phyloP scores from a whole-genome alignment of 352 stramenopile species.

The Phytophthora capsici region DNA sequence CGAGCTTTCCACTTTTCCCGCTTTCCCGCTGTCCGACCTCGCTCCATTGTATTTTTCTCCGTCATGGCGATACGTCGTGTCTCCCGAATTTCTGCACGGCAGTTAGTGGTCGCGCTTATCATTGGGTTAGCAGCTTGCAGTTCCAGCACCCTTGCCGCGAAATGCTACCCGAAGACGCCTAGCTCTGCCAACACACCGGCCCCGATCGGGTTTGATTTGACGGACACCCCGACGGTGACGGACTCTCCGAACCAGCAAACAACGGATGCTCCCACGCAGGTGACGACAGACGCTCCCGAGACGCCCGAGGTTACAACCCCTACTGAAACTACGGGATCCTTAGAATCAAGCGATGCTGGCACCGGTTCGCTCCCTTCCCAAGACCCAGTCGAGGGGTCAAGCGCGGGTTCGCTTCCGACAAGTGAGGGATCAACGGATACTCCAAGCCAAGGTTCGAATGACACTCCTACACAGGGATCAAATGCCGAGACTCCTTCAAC shows the following conservation, averaged over 20 bases:
- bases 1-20: background rate
- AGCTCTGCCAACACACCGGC: background rate
- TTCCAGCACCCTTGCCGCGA: conserved; percentile 15
- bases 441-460: conserved; percentile 13
- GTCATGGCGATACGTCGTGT: conserved; percentile 19
- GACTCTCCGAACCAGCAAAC: conserved; percentile 25
- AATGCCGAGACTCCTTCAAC: conserved; percentile 6
- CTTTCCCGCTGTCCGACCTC: conserved; percentile 7
- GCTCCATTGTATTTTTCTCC: conserved; percentile 11
- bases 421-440: background rate
- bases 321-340: conserved; percentile 7
- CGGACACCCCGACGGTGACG: conserved; percentile 19
- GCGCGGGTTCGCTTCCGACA: background rate
- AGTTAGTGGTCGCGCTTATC: conserved; percentile 10
- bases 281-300: conserved; percentile 10
- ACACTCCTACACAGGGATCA: too few relatives aligned
- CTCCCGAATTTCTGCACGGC: conserved; percentile 14
- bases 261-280: conserved; percentile 11
- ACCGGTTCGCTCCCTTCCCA: conserved; percentile 7
- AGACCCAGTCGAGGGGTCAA: background rate
- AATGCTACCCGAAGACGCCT: conserved; percentile 18
- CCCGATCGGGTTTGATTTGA: conserved; percentile 19
- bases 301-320: conserved; percentile 14
- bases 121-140: conserved; percentile 14
- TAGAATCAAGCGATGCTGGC: conserved; percentile 10